phyloP scores from a whole-genome alignment of 1,284 basidiomycete species.

The Ceratobasidium sp. region DNA sequence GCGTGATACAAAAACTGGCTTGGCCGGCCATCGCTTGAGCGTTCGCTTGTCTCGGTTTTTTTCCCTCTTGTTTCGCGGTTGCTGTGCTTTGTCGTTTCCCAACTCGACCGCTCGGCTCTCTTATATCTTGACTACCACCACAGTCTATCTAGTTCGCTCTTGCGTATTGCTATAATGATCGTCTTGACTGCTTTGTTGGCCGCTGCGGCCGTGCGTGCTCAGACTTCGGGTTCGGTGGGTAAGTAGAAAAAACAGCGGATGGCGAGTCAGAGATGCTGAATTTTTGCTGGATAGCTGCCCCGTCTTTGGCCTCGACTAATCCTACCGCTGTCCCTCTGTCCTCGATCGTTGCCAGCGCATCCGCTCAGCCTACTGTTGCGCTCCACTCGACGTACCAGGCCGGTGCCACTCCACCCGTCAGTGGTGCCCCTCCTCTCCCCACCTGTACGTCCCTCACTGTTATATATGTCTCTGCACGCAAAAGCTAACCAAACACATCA shows the following conservation, averaged over 20 bases:
- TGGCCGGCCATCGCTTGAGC: neutral
- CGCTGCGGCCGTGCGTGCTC: conserved; percentile 19
- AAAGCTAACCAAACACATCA: conserved; percentile 25
- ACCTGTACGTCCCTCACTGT: conserved; percentile 61
- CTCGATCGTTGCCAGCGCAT: conserved; percentile 74
- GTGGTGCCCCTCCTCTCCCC: conserved; percentile 75
- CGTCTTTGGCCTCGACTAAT: conserved; percentile 41
- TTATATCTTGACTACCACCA: neutral
- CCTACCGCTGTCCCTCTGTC: conserved; percentile 48
- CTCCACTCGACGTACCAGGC: conserved; percentile 67
- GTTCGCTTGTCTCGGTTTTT: conserved; percentile 3
- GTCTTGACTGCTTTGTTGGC: conserved; percentile 21
- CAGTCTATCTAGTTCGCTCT: neutral
- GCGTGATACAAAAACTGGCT: conserved; percentile 9
- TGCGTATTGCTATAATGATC: neutral
- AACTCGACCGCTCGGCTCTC: conserved; percentile 24
- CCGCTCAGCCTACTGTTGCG: conserved; percentile 66
- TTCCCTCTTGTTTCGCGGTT: neutral
- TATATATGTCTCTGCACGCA: neutral
- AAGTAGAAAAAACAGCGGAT: neutral
- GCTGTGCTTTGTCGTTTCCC: conserved; percentile 25
- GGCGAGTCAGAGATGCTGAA: neutral
- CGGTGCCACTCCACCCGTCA: conserved; percentile 71
- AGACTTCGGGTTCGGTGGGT: conserved; percentile 4
- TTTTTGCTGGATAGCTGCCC: neutral